These are phyloP conservation scores for Suillus sp. DNA, from an alignment of 768 basidiomycete genomes.

Conservation along the genomic window DNA sequence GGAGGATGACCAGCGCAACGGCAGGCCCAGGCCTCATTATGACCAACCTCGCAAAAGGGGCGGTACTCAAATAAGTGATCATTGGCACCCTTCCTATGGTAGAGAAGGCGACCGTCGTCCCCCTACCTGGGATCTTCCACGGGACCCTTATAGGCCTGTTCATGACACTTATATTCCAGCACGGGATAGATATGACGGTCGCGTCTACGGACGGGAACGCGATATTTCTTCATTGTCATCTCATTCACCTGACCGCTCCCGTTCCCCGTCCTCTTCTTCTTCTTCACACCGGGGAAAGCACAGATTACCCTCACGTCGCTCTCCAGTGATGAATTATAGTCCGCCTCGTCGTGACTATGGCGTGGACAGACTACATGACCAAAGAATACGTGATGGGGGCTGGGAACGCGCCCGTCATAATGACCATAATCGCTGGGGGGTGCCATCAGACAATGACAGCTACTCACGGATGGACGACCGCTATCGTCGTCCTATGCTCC, in stretches of 20 bases:
- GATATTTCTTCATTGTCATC: conserved; percentile 24
- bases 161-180: conserved; percentile 21
- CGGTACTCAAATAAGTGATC: conserved; percentile 15
- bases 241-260: conserved; percentile 39
- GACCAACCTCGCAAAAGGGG: conserved; percentile 12
- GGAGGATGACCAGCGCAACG: conserved; percentile 37
- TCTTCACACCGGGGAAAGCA: conserved; percentile 36
- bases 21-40: conserved; percentile 25
- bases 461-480: conserved; percentile 16
- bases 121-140: conserved; percentile 22
- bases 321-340: conserved; percentile 39
- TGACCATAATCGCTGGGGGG: conserved; percentile 17
- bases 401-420: conserved; percentile 32
- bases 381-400: conserved; percentile 40
- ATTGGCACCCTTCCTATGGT: conserved; percentile 28
- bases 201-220: conserved; percentile 25
- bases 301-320: conserved; percentile 39
- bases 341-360: conserved; percentile 40
- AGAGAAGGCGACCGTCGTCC: conserved; percentile 30
- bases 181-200: conserved; percentile 30
- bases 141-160: conserved; percentile 27
- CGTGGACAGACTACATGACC: conserved; percentile 36
- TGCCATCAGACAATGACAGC: conserved; percentile 13
- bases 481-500: conserved; percentile 17
- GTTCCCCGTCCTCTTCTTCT: conserved; percentile 40